Base-by-base conservation (phyloP, 352 stramenopile genomes). In the Pythium aphanidermatum region DNA sequence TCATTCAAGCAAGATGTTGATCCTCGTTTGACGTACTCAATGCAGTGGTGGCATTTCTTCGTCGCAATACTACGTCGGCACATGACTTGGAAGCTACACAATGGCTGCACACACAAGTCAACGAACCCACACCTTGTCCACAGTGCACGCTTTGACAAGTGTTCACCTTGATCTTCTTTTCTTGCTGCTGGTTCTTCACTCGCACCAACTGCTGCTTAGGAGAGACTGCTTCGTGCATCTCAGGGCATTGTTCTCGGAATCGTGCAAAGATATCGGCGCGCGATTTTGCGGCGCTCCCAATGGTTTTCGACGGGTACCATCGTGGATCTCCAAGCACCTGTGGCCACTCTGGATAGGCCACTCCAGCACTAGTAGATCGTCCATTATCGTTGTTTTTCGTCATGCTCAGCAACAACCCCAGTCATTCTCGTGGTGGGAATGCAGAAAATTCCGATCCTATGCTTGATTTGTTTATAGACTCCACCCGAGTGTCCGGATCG, bases 41-140 rank as follows among this genome's bases (percentile, higher is more conserved):
- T 50, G 43, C 79, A 91, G 41, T 64, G 74, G 27, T 77, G 68
- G 33, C 79, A 91, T 28, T 82, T 75, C 31, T 68, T 82, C 6
- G 74, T 87, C 14, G 75, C 79, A 8, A 60, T 19, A 3, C 44
- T 72, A 5, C 49, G 48, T 23, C 49, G 63, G 42, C 79, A 88
- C 3, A 58, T 38, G 16, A 86, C 54, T 36, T 81, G 60, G 26
- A 85, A 85, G 36, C 66, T 83, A 26, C 74, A 86, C 33, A 58
- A 55, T 33, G 44, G 63, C 65, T 81, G 43, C 13, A 13, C 8
- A 46, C 5, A 16, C 21, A 34, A 31, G 9, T 34, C 33, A 12
- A 24, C 10, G 9, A 4, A 13, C 1, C 3, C 4, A 31, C n/a
- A 24, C 16, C 8, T 23, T 4, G 23, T 13, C 21, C 12, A 33